Evolutionary conservation across 1,284 basidiomycete species (phyloP).

Genomic region (Sporisorium iseilematis-ciliati): DNA sequence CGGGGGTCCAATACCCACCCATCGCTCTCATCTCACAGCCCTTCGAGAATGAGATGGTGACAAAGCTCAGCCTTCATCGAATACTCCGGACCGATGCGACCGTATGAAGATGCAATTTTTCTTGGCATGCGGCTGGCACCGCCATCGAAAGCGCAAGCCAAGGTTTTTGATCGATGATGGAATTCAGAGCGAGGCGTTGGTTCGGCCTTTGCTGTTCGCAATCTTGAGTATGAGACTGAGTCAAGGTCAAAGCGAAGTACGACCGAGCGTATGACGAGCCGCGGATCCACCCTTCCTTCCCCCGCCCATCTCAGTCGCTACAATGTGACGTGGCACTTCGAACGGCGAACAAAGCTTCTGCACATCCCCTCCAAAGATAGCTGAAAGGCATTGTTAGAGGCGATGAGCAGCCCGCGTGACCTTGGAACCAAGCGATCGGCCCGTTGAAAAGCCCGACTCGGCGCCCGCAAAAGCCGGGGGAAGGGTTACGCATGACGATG

Average conservation of each 20-base stretch:
- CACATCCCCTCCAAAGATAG: not conserved
- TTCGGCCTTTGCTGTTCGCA: conserved; percentile 2
- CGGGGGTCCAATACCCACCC: not conserved
- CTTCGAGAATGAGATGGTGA: too few relatives aligned
- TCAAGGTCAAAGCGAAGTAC: not conserved
- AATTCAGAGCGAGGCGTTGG: too few relatives aligned
- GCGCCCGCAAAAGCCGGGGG: too few relatives aligned
- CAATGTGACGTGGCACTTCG: too few relatives aligned
- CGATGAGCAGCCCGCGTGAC: not conserved
- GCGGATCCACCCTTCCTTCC: not conserved
- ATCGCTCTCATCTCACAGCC: too few relatives aligned
- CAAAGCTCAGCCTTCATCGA: too few relatives aligned
- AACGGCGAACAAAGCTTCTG: too few relatives aligned
- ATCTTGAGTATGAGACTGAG: not conserved
- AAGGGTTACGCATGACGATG: not conserved
- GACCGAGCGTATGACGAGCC: conserved; percentile 6
- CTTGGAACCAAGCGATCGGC: not conserved
- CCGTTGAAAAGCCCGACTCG: not conserved
- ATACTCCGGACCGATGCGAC: conserved; percentile 3
- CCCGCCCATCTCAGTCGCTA: too few relatives aligned
- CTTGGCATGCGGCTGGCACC: not conserved
- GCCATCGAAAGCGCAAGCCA: not conserved
- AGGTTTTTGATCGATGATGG: not conserved
- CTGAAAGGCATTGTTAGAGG: not conserved
- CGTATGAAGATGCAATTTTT: not conserved